Conservation (phyloP, 2,329 filamentous ascomycete genomes). For the Diplodia seriata region DNA sequence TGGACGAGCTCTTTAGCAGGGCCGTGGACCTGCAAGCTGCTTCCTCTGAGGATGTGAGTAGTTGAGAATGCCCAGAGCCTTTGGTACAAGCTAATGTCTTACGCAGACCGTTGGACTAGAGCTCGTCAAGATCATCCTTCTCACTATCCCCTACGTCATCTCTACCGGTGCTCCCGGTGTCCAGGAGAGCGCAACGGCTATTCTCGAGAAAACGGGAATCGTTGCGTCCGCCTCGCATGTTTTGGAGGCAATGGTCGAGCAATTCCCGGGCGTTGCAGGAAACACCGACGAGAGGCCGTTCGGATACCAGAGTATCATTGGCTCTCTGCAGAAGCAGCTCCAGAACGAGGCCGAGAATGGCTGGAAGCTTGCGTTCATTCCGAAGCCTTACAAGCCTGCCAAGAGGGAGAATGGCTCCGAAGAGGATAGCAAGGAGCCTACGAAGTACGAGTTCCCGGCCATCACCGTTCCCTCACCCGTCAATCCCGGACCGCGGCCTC, state of each 20-base stretch:
- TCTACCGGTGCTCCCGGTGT: slow-evolving; percentile 70
- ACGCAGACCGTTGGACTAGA: slow-evolving; percentile 70
- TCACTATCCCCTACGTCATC: slow-evolving; percentile 92
- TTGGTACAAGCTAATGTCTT: neutral
- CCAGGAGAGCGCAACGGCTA: slow-evolving; percentile 74
- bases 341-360: slow-evolving; percentile 74
- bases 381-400: slow-evolving; percentile 59
- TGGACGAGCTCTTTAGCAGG: slow-evolving; percentile 88
- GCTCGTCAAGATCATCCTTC: slow-evolving; percentile 93
- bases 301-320: slow-evolving; percentile 74
- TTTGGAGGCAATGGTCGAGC: slow-evolving; percentile 84
- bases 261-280: slow-evolving; percentile 62
- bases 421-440: slow-evolving; percentile 56
- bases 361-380: slow-evolving; percentile 75
- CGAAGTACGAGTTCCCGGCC: slow-evolving; percentile 78
- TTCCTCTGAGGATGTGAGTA: slow-evolving; percentile 86
- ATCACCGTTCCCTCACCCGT: slow-evolving; percentile 79
- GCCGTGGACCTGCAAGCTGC: slow-evolving; percentile 94
- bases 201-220: slow-evolving; percentile 94
- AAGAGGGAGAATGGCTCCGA: slow-evolving; percentile 66
- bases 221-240: slow-evolving; percentile 88
- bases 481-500: slow-evolving; percentile 72
- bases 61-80: neutral
- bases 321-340: slow-evolving; percentile 84
- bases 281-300: slow-evolving; percentile 67